Evolutionary conservation across 2,329 filamentous ascomycete species (phyloP), one percentile per base, ranked within the genome.

Genomic region (Claviceps cyperi): DNA sequence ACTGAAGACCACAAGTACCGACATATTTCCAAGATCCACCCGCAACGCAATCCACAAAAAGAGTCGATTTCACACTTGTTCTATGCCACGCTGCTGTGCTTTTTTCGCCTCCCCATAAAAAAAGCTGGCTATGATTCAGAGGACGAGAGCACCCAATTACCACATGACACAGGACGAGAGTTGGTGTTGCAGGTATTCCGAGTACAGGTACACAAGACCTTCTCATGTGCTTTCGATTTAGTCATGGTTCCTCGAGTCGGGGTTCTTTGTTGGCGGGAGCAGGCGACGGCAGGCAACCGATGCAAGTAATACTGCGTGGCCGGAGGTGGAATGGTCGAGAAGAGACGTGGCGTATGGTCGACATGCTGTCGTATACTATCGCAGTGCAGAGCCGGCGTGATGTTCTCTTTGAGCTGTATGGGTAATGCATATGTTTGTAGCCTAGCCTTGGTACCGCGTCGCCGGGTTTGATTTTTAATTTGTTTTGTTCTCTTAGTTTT

Each of bases 401-500:
- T 50, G 47, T 51, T 50, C 44, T 50, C 46, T 52, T 51, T 56
- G 52, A 54, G 53, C 52, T 60, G 55, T 57, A 58, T 59, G 51
- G 59, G 59, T 60, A 58, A 56, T 57, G 15, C 38, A 57, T 53
- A 57, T 55, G 58, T 61, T 57, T 58, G 58, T 60, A 55, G 56
- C 57, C 54, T 59, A 55, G 59, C 53, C 54, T 54, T 51, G 51
- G 36, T 44, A 40, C 47, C 47, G 50, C 22, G 52, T 48, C 48
- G 46, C 51, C 55, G 55, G 55, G 50, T 54, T 55, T 55, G 62
- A 60, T 62, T 60, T 58, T 61, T 64, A 68, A 69, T 64, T 66
- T 68, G 68, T 71, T 61, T 59, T 60, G 53, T 66, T 59, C 61
- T 66, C 69, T 69, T 65, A 66, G 68, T 68, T 71, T 11, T 74